Percentiles rank a stretch among this genome's conserved stretches.
These are phyloP conservation scores for Talaromyces ruber DNA, from an alignment of 495 filamentous ascomycete genomes.

Conservation along the genomic window DNA sequence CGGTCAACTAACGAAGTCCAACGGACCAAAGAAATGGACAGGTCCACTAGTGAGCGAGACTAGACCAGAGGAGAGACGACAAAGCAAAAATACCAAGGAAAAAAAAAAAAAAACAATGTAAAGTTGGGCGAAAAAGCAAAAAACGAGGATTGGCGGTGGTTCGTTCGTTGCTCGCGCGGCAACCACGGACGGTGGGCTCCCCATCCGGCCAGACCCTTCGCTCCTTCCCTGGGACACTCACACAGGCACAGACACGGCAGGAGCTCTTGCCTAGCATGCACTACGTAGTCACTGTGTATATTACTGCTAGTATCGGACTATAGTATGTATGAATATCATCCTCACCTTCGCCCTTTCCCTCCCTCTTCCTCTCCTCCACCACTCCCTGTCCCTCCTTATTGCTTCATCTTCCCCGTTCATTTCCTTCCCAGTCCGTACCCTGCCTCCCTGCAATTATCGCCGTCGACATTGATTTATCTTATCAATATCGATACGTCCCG, in stretches of 20 bases:
- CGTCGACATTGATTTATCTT: neutral
- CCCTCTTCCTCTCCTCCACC: neutral
- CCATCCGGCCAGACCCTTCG: conserved; percentile 1
- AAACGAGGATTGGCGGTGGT: neutral
- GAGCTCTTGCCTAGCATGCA: neutral
- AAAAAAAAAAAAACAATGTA: neutral
- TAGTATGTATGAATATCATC: neutral
- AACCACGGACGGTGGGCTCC: neutral
- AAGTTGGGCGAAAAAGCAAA: neutral
- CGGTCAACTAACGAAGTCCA: neutral
- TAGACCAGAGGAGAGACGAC: neutral
- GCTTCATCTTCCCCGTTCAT: neutral
- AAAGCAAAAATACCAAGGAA: neutral
- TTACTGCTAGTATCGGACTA: too few species aligned
- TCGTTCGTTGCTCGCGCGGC: neutral
- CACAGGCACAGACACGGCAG: neutral
- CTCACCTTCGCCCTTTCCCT: neutral
- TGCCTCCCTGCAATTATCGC: neutral
- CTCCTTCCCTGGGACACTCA: neutral
- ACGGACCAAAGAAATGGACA: neutral
- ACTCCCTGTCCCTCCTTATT: neutral
- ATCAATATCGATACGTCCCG: neutral
- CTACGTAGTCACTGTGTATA: too few species aligned
- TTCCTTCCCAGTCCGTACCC: neutral
- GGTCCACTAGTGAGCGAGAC: neutral